phyloP scores from a whole-genome alignment of 495 filamentous ascomycete genomes.

The Hyphodiscus hymeniophilus region DNA sequence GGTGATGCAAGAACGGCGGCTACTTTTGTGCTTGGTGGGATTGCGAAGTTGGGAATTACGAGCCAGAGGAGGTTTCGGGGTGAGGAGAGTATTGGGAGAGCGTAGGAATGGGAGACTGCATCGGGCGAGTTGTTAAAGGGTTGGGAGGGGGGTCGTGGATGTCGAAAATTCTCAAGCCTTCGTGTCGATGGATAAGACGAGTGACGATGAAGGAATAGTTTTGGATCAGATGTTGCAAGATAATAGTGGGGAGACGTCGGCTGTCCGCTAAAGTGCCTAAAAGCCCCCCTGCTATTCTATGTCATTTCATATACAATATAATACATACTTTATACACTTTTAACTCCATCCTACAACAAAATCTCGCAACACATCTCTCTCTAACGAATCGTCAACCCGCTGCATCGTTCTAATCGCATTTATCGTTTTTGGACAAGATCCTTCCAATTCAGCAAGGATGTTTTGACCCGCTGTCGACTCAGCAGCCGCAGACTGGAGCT shows the following conservation, averaged over 20 bases:
- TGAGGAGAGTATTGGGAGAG: background rate
- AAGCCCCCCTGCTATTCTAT: background rate
- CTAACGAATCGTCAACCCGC: conserved; percentile 29
- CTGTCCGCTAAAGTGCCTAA: background rate
- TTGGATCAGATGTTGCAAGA: background rate
- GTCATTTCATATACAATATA: conserved; percentile 1
- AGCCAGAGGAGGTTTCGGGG: conserved; percentile 6
- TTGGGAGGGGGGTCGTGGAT: background rate
- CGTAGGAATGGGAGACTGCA: too few species aligned
- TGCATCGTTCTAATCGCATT: conserved; percentile 47
- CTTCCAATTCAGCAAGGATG: conserved; percentile 27
- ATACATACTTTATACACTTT: background rate
- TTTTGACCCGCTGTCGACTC: conserved; percentile 23
- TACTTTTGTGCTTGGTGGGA: conserved; percentile 14
- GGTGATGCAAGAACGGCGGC: conserved; percentile 11
- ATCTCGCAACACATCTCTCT: conserved; percentile 24
- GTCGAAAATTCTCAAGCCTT: too few species aligned
- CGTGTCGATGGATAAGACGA: background rate
- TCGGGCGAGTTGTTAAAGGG: too few species aligned
- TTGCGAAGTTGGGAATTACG: conserved; percentile 15
- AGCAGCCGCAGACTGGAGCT: conserved; percentile 32
- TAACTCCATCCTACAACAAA: background rate
- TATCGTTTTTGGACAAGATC: conserved; percentile 41
- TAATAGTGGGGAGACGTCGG: background rate
- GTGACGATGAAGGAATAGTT: too few species aligned